A percentile compares a stretch with the other conserved stretches of the same genome.
These are phyloP conservation scores for Colletotrichum tanaceti DNA, from an alignment of 2,329 filamentous ascomycete genomes.

Conservation along the genomic window DNA sequence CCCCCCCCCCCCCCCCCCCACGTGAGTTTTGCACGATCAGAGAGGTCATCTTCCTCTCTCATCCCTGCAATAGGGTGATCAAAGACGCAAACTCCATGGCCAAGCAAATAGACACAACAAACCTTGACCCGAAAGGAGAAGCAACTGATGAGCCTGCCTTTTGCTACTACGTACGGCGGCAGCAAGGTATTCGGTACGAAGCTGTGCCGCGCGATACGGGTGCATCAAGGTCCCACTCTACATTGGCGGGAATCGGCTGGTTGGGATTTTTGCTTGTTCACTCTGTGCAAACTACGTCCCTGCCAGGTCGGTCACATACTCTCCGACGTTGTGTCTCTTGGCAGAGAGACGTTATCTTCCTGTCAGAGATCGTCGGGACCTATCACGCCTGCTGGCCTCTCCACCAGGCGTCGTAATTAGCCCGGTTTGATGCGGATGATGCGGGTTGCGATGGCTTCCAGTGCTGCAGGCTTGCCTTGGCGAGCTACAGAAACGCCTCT, in stretches of 20 bases:
- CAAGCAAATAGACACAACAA: not conserved
- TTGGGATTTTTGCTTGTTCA: not conserved
- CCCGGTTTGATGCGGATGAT: not conserved
- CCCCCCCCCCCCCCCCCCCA: too few species aligned
- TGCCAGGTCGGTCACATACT: not conserved
- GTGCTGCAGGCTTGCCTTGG: not conserved
- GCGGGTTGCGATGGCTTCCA: slow-evolving; percentile 3
- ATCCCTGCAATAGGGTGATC: not conserved
- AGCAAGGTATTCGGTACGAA: slow-evolving; percentile 3
- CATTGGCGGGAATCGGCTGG: not conserved
- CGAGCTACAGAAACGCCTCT: not conserved
- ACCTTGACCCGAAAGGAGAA: too few species aligned
- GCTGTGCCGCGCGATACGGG: not conserved
- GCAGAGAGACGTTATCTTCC: not conserved
- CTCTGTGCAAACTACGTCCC: not conserved
- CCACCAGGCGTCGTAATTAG: not conserved
- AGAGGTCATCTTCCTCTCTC: not conserved
- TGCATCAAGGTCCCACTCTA: not conserved
- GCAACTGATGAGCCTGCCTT: not conserved
- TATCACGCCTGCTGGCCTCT: not conserved
- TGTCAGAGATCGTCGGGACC: not conserved
- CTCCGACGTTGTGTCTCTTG: not conserved
- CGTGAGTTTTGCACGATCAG: not conserved
- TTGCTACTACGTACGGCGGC: not conserved
- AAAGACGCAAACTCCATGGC: not conserved